Conservation (phyloP, 768 basidiomycete species). For the Daedalea quercina region DNA sequence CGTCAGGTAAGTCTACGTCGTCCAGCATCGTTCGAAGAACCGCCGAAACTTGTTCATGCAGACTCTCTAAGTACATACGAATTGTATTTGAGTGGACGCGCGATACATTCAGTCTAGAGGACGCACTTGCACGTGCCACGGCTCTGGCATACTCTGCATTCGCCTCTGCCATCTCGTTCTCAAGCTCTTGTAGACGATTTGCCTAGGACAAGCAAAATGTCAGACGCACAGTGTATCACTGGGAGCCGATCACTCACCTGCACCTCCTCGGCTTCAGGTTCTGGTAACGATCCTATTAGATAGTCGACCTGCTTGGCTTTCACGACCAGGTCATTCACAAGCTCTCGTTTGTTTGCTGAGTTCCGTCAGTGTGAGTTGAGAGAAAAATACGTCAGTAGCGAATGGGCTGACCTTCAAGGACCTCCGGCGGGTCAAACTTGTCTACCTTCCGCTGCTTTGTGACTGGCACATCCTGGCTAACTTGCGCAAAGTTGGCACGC, state of each 20-base stretch:
- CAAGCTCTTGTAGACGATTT: conserved; percentile 55
- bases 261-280: conserved; percentile 69
- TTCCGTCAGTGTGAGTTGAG: neutral
- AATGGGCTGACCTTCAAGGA: conserved; percentile 60
- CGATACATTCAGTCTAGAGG: too few relatives aligned
- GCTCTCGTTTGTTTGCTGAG: conserved; percentile 76
- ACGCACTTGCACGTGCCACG: conserved; percentile 72
- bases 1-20: conserved; percentile 15
- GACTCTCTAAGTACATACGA: conserved; percentile 10
- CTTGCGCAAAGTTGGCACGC: conserved; percentile 69
- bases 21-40: conserved; percentile 20
- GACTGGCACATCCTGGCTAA: conserved; percentile 75
- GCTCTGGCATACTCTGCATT: conserved; percentile 74
- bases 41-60: conserved; percentile 20
- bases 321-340: conserved; percentile 73
- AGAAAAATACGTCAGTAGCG: neutral
- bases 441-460: conserved; percentile 73
- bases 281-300: conserved; percentile 73
- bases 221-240: neutral
- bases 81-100: neutral
- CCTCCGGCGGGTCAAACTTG: conserved; percentile 64
- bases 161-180: conserved; percentile 62
- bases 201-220: conserved; percentile 37
- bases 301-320: conserved; percentile 89
- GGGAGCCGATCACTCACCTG: conserved; percentile 40